phyloP scores from a whole-genome alignment of 441 rosid genomes.

The Aleurites moluccanus region DNA sequence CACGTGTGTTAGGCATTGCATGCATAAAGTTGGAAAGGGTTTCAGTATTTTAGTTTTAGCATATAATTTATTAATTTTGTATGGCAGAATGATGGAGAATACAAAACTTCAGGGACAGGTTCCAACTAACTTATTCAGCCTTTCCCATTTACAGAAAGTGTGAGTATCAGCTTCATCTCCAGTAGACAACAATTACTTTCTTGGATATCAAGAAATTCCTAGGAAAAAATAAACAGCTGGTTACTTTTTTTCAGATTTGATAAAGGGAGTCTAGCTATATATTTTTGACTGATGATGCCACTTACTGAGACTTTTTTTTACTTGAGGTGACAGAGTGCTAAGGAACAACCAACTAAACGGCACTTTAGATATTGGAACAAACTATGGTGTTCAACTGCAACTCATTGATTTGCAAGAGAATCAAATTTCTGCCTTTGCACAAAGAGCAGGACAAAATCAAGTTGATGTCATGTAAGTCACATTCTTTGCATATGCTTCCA shows the following conservation, averaged over 20 bases:
- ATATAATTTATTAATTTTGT: background rate
- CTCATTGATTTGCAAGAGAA: constrained; percentile 55
- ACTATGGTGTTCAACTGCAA: constrained; percentile 39
- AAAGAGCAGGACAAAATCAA: constrained; percentile 16
- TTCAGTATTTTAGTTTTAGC: background rate
- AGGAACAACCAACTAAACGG: constrained; percentile 49
- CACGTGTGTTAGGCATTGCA: background rate
- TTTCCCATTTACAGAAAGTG: constrained; percentile 58
- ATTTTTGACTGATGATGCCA: background rate
- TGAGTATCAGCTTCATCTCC: constrained; percentile 34
- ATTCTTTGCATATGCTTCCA: background rate
- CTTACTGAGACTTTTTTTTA: constrained; percentile 7
- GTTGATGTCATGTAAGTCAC: constrained; percentile 42
- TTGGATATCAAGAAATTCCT: background rate
- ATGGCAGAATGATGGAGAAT: constrained; percentile 60
- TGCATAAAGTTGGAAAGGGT: background rate
- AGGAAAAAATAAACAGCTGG: background rate
- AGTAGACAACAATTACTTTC: background rate
- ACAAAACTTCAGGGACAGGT: constrained; percentile 52
- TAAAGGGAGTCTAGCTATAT: background rate
- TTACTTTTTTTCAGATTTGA: background rate
- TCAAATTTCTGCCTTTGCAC: constrained; percentile 29
- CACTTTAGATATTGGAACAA: constrained; percentile 50
- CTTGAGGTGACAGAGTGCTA: constrained; percentile 38
- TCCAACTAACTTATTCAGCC: constrained; percentile 52